Evolutionary conservation across 2,329 filamentous ascomycete species (phyloP).

Genomic region (Stagonosporopsis chrysanthemi): DNA sequence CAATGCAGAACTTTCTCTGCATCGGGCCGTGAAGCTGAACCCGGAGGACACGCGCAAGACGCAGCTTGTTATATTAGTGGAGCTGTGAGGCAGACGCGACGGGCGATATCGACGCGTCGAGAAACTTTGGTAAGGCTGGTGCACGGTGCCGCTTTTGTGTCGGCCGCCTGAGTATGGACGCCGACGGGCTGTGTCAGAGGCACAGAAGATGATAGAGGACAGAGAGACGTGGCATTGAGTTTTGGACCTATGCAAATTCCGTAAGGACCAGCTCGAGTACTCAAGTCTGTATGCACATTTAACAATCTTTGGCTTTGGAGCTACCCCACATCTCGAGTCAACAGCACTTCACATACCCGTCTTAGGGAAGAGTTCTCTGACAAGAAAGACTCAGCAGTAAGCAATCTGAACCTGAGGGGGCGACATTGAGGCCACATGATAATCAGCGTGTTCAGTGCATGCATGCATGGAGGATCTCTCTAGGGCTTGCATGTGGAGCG

Average conservation of each 20-base stretch:
- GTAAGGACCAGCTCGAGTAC: background rate
- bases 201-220: background rate
- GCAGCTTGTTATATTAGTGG: conserved; percentile 37
- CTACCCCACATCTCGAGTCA: conserved; percentile 15
- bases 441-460: conserved; percentile 2
- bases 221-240: background rate
- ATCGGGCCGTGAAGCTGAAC: conserved; percentile 19
- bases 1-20: conserved; percentile 19
- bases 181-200: background rate
- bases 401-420: background rate
- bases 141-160: conserved; percentile 29
- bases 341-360: background rate
- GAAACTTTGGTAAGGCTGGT: conserved; percentile 34
- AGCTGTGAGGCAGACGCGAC: conserved; percentile 34
- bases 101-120: conserved; percentile 45
- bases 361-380: background rate
- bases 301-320: background rate
- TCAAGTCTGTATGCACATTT: background rate
- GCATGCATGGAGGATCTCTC: conserved; percentile 19
- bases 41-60: conserved; percentile 16
- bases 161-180: conserved; percentile 2
- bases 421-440: background rate
- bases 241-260: too few species aligned
- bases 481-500: conserved; percentile 18
- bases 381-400: background rate